Base-by-base conservation (phyloP, 768 basidiomycete species). In the Tylopilus intermedius region DNA sequence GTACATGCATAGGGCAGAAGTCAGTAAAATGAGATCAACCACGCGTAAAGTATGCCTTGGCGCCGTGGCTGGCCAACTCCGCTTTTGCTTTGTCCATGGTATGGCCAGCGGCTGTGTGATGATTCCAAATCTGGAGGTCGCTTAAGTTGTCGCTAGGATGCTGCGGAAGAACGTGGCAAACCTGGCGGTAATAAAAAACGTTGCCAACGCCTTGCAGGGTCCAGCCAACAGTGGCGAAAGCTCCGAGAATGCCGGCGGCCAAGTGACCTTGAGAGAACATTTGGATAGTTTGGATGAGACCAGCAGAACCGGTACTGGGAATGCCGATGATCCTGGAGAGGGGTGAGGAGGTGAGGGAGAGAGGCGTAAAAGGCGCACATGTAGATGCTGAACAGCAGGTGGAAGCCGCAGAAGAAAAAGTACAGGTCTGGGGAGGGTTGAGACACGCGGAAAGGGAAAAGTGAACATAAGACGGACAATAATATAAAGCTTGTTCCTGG, bases 401-500 rank as follows among this genome's bases (percentile, higher is more conserved):
- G 94, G 79, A 90, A 97, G 44, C 93, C 95, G 50, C 85, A 80
- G 74, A 99, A 99, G 73, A 97, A 82, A 78, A 97, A 95, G 77
- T 92, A 99, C 58, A 96, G 71, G 75, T 97, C 94, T 97, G 63
- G 21, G 47, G 49, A 43, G 30, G 37, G 27, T 4, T 59, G 66
- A 50, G 49, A 47, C 30, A 30, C 48, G 37, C 18, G 41, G 15
- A 38, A 26, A 26, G 15, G 5, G 22, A 37, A 18, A 56, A 59
- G 39, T 55, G 60, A 53, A 56, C 67, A 57, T 56, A 51, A 51
- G 58, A 64, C 86, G 72, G 72, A 91, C 91, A 95, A 72, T 89
- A 95, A 75, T 94, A 95, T 67, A 94, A 71, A 3, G 92, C 81
- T 82, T 93, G 91, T 74, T 93, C 90, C 91, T 93, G 71, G 55